Evolutionary conservation across 441 rosid genomes (phyloP), one percentile per base, ranked within the genome.

Genomic region (Gossypium gossypioides): DNA sequence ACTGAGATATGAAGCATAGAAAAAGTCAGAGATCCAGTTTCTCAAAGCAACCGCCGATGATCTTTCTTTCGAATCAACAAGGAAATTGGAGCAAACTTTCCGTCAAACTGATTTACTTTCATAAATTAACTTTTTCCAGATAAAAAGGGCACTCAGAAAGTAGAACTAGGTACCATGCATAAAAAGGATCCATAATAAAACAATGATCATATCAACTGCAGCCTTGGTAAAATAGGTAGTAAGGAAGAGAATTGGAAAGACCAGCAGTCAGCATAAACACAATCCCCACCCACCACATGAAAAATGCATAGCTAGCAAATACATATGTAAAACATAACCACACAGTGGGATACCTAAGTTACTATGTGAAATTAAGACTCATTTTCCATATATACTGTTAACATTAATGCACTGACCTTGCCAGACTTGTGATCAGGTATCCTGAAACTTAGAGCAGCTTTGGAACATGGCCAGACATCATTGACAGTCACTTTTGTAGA

Each of bases 401-500:
- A 37, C 4, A 13, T 10, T 12, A 7, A 37, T 64, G 65, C 42
- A 86, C 91, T 76, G 76, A 91, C 97, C 95, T 89, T 89, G 86
- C 97, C 90, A 76, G 91, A 91, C 86, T 85, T 91, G 79, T 91
- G 91, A 84, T 91, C 92, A 51, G 97, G 97, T 76, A 89, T 80
- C 75, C 74, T 81, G 82, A 89, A 91, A 83, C 92, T 86, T 69
- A 86, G 69, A 44, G 84, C 84, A 70, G 83, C 87, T 80, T 84
- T 89, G 44, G 91, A 85, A 73, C 79, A 76, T 19, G 91, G 90
- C 68, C 88, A 69, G 42, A 86, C 73, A 74, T 86, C 87, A 78
- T 78, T 81, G 63, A 87, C 69, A 63, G 86, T 91, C 64, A 91
- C 88, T 83, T 86, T 89, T 22, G 92, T 84, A 2, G 84, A 84